Base-by-base conservation (phyloP, 148 eudicot species). In the Chenopodium berlandieri region DNA sequence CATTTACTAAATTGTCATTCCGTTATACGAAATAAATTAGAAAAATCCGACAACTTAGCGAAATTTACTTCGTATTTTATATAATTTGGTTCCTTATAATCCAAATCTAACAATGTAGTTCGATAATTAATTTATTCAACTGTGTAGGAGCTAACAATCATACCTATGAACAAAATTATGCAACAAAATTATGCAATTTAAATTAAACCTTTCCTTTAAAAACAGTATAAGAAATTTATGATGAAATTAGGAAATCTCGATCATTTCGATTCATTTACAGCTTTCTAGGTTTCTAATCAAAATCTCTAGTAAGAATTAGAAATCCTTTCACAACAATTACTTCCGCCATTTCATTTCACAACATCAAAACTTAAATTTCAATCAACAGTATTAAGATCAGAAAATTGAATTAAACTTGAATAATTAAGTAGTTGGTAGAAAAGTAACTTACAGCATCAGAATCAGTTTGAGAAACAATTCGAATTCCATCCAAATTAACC, bases 401-500 rank as follows among this genome's bases (percentile, higher is more conserved):
- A 81, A 68, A 31, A 75, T 10, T 72, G 79, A 68, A 22, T 46
- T 44, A 75, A 75, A 20, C 62, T 23, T 27, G 13, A 71, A 40
- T 25, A 82, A 13, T 40, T 9, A 12, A 37, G 63, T 22, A 78
- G 67, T 34, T 31, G 73, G 37, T 37, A 37, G 7, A 2, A 32
- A 20, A 2, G 7, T 8, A 73, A 74, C 91, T 81, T 81, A 96
- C 99, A 82, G 86, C 85, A 68, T 90, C 90, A 70, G 78, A 85
- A 77, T 83, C 86, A 85, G 60, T 81, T 70, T 89, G 88, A n/a
- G 94, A 75, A 12, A 95, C 97, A 80, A 93, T 89, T 70, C 99
- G 91, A 86, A 95, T 91, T 68, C 99, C 99, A 79, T 88, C 85
- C 75, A 78, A 85, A 78, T 94, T 94, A 25, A 95, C 99, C 58